Evolutionary conservation across 176 grass and related monocot species (phyloP).

Genomic region (Zoysia pacifica): DNA sequence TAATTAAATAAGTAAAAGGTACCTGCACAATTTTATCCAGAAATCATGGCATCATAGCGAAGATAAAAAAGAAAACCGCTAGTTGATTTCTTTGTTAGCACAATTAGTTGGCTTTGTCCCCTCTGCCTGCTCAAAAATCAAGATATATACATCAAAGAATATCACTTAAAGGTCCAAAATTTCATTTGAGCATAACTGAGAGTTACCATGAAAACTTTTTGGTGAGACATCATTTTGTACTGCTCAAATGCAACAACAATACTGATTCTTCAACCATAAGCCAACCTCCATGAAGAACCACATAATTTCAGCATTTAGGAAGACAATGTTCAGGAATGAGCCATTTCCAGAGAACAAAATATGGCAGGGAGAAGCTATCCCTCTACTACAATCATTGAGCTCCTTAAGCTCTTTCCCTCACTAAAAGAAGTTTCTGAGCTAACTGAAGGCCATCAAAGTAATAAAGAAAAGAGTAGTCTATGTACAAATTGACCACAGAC

Average conservation of each 20-base stretch:
- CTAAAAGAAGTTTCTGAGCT: constrained; percentile 28
- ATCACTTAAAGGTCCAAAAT: not conserved
- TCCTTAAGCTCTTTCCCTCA: constrained; percentile 25
- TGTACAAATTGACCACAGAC: constrained; percentile 44
- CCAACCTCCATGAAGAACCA: constrained; percentile 8
- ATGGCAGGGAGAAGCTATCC: not conserved
- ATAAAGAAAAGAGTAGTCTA: constrained; percentile 26
- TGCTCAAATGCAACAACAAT: constrained; percentile 20
- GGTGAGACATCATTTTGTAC: constrained; percentile 27
- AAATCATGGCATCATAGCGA: constrained; percentile 1
- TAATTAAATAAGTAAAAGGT: constrained; percentile 16
- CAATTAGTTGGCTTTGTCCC: not conserved
- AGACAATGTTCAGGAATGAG: constrained; percentile 6
- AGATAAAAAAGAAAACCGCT: constrained; percentile 26
- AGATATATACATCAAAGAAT: constrained; percentile 15
- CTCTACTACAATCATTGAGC: constrained; percentile 12
- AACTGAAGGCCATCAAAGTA: constrained; percentile 20
- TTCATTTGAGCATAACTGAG: constrained; percentile 23
- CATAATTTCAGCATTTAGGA: constrained; percentile 42
- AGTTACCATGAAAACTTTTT: constrained; percentile 47
- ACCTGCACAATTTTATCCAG: constrained; percentile 55
- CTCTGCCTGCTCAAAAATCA: constrained; percentile 46
- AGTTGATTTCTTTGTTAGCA: constrained; percentile 15
- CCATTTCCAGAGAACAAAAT: constrained; percentile 2
- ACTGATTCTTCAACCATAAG: constrained; percentile 38